Conservation (phyloP, 768 basidiomycete genomes). For the Pleurotus salmoneostramineus region DNA sequence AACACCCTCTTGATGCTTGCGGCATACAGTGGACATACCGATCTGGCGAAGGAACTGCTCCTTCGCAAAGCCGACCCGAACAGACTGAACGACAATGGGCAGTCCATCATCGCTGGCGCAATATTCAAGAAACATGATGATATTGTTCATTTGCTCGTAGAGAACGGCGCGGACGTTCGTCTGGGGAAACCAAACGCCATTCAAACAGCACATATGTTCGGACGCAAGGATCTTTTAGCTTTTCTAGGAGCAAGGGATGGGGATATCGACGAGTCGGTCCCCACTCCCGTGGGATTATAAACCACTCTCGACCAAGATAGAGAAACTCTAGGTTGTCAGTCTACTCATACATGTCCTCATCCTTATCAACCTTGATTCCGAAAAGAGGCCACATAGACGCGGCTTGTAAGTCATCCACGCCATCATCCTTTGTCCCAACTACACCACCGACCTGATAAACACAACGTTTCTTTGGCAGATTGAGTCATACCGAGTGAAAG, state of each 20-base stretch:
- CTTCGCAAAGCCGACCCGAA: conserved; percentile 61
- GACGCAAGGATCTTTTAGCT: conserved; percentile 48
- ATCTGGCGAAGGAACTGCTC: conserved; percentile 50
- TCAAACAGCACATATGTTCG: conserved; percentile 67
- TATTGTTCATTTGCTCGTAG: conserved; percentile 53
- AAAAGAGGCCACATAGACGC: conserved; percentile 41
- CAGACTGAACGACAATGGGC: conserved; percentile 64
- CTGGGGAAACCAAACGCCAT: conserved; percentile 65
- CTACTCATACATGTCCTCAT: conserved; percentile 27
- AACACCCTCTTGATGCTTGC: conserved; percentile 81
- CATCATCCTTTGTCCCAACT: conserved; percentile 40
- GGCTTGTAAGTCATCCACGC: conserved; percentile 44
- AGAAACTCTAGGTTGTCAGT: neutral
- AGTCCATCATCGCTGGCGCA: conserved; percentile 73
- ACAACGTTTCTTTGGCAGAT: conserved; percentile 27
- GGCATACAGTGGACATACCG: conserved; percentile 64
- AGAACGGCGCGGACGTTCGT: conserved; percentile 59
- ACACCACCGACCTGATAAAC: conserved; percentile 44
- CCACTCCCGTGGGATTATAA: conserved; percentile 18
- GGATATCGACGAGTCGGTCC: conserved; percentile 39
- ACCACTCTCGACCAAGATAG: neutral
- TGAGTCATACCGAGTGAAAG: neutral
- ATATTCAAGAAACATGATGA: conserved; percentile 72
- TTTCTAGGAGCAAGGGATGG: conserved; percentile 56
- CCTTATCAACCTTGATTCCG: conserved; percentile 34